Percentiles rank a stretch among this genome's conserved stretches.
Evolutionary conservation across 805 yeast genomes (phyloP).

Genomic region (Yarrowia osloensis): DNA sequence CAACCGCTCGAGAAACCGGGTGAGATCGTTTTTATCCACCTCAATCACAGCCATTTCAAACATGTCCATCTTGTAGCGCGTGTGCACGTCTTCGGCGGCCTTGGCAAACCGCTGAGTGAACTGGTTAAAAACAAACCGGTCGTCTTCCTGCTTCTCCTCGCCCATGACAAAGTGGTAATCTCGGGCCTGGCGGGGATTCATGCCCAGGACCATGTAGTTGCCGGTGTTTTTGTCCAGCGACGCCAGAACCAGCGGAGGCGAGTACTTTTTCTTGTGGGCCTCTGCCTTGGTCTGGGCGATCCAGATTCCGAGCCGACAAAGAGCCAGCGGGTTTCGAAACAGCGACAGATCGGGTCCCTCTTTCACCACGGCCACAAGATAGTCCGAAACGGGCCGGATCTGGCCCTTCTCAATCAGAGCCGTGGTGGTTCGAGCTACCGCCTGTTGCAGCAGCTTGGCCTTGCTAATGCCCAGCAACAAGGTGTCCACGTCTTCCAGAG

Average conservation of each 20-base stretch:
- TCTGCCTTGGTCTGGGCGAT: constrained; percentile 86
- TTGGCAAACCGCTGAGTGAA: constrained; percentile 91
- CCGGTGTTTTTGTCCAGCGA: constrained; percentile 70
- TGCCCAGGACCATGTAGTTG: constrained; percentile 83
- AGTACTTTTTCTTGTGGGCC: constrained; percentile 54
- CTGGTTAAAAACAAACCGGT: constrained; percentile 45
- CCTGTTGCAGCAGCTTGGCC: constrained; percentile 81
- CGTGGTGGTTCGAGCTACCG: constrained; percentile 83
- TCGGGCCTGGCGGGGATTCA: constrained; percentile 76
- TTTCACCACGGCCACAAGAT: constrained; percentile 81
- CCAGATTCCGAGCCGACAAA: constrained; percentile 88
- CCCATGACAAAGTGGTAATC: constrained; percentile 42
- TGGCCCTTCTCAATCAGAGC: constrained; percentile 82
- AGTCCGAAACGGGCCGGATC: constrained; percentile 75
- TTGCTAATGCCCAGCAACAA: constrained; percentile 71
- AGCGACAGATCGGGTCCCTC: constrained; percentile 82
- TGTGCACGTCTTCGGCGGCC: constrained; percentile 80
- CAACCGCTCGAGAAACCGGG: constrained; percentile 81
- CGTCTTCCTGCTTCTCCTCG: constrained; percentile 37
- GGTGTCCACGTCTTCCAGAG: constrained; percentile 54
- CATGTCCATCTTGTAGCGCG: constrained; percentile 87
- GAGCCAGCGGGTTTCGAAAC: constrained; percentile 82
- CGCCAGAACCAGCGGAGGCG: constrained; percentile 81
- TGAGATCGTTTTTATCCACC: constrained; percentile 79
- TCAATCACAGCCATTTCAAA: constrained; percentile 94